phyloP scores from a whole-genome alignment of 192 early-diverging fungal species.

The Coemansia sp. region DNA sequence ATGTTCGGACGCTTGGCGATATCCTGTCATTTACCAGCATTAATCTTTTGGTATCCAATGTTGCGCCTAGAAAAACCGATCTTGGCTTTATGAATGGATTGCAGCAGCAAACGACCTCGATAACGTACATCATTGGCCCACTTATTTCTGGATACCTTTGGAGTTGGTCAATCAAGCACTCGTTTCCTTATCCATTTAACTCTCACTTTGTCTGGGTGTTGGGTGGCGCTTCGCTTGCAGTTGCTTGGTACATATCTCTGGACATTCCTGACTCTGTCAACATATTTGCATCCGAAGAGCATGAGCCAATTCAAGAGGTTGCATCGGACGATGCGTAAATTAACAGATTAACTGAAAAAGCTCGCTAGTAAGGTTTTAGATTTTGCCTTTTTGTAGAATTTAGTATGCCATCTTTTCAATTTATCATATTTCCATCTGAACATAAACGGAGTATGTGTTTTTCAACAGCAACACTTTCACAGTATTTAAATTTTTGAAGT shows the following conservation, averaged over 20 bases:
- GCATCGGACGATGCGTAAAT: too few relatives aligned
- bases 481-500: too few relatives aligned
- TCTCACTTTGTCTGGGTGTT: slow-evolving; percentile 28
- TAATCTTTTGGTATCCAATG: slow-evolving; percentile 37
- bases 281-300: slow-evolving; percentile 22
- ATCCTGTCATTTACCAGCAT: slow-evolving; percentile 39
- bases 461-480: too few relatives aligned
- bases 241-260: slow-evolving; percentile 11
- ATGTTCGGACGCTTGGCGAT: slow-evolving; percentile 20
- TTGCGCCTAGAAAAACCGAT: slow-evolving; percentile 30
- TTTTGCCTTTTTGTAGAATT: too few relatives aligned
- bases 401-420: too few relatives aligned
- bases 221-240: slow-evolving; percentile 6
- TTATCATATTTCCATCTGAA: too few relatives aligned
- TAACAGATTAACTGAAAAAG: too few relatives aligned
- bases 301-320: too few relatives aligned
- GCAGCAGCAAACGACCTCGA: slow-evolving; percentile 36
- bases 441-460: too few relatives aligned
- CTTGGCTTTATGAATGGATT: slow-evolving; percentile 42
- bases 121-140: slow-evolving; percentile 26
- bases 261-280: slow-evolving; percentile 37
- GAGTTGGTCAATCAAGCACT: slow-evolving; percentile 43
- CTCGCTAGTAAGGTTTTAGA: too few relatives aligned
- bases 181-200: slow-evolving; percentile 17
- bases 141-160: slow-evolving; percentile 31